Conservation (phyloP, 2,329 filamentous ascomycete species). For the Mycogone perniciosa region DNA sequence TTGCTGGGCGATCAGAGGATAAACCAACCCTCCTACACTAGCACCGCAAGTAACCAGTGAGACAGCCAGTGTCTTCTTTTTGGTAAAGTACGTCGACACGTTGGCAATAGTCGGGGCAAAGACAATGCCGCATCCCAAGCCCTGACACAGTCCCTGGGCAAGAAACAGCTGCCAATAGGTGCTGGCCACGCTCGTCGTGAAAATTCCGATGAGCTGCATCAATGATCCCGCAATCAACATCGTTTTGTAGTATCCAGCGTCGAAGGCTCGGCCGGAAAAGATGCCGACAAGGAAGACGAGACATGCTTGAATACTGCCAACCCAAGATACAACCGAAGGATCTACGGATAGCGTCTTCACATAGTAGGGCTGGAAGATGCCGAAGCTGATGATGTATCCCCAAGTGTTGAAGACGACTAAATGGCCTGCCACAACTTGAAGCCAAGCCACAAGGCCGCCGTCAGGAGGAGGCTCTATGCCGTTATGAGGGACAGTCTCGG, state of each 20-base stretch:
- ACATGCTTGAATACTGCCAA: conserved; percentile 42
- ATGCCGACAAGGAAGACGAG: conserved; percentile 35
- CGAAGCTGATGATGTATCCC: conserved; percentile 35
- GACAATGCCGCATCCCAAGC: conserved; percentile 48
- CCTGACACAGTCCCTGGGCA: conserved; percentile 50
- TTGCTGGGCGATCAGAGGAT: conserved; percentile 51
- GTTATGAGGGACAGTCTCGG: background rate
- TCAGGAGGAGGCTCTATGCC: conserved; percentile 25
- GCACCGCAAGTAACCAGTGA: conserved; percentile 55
- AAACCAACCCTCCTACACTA: conserved; percentile 56
- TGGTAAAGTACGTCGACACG: conserved; percentile 54
- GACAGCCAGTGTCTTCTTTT: conserved; percentile 53
- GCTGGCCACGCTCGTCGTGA: conserved; percentile 37
- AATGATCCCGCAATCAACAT: conserved; percentile 30
- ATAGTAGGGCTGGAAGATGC: conserved; percentile 36
- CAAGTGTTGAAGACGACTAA: conserved; percentile 33
- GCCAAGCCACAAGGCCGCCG: conserved; percentile 32
- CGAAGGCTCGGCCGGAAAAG: conserved; percentile 36
- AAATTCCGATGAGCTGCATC: conserved; percentile 40
- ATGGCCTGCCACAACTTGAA: conserved; percentile 32
- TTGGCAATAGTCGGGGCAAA: conserved; percentile 49
- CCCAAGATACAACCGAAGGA: conserved; percentile 39
- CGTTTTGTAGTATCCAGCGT: conserved; percentile 34
- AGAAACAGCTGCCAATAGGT: conserved; percentile 44
- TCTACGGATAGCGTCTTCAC: conserved; percentile 23